Base-by-base conservation (phyloP, 1,284 basidiomycete genomes). In the Ustilago cynodontis region DNA sequence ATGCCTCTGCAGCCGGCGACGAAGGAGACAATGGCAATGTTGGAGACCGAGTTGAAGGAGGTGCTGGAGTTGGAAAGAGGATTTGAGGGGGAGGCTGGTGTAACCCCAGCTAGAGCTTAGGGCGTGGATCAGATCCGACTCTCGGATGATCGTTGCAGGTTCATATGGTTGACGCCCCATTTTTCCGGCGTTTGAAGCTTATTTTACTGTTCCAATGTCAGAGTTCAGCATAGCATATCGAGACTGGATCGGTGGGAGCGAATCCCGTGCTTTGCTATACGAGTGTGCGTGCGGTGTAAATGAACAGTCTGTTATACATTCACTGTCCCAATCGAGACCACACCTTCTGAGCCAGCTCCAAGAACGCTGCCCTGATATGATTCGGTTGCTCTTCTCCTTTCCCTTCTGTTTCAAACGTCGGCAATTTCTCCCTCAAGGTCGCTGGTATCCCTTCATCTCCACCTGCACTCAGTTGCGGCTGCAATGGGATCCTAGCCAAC, bases 401-500 rank as follows among this genome's bases (percentile, higher is more conserved):
- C 10, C 1, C 83, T 29, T 67, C 81, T 14, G 43, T 39, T 26
- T 77, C 77, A 55, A 55, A 71, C 59, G 86, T 86, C 31, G 62
- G 51, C 47, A 70, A 53, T 11, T 66, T 68, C 37, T 67, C 69
- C 5, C 79, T 73, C 26, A 89, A 85, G 72, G 88, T 87, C 18
- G 89, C 84, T 0, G 89, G 89, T 31, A 86, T 75, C 1, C 95
- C 95, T 0, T 82, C 85, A 80, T 98, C 95, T 1, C 94, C 92
- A 7, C 91, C 90, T 6, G 86, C 86, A 81, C 93, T 94, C 14
- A 98, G 91, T 1, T 89, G 90, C 1, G 91, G 89, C 7, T 94
- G 91, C 24, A 98, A 88, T 0, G 95, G 95, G 11, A 98, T 88
- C 79, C 94, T 90, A n/a, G 92, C 94, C 11, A 98, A 89, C 0